A percentile compares a stretch with the other conserved stretches of the same genome.
phyloP scores from a whole-genome alignment of 2,329 filamentous ascomycete genomes.

The Cryphonectria nitschkei region DNA sequence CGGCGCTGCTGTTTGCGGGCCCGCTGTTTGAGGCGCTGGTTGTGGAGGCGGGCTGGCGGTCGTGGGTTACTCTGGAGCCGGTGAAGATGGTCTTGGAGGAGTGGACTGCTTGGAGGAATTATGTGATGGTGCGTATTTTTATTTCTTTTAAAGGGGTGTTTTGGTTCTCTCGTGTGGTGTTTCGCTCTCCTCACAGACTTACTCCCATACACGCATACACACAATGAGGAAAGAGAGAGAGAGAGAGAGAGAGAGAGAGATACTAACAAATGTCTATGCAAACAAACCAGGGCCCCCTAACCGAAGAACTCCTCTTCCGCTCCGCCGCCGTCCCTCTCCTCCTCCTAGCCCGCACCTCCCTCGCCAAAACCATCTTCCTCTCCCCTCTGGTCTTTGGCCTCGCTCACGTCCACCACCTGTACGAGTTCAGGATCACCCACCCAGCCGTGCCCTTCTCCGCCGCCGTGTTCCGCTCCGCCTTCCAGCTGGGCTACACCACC shows the following conservation, averaged over 20 bases:
- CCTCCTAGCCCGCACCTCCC: conserved; percentile 66
- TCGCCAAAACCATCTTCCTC: conserved; percentile 70
- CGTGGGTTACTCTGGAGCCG: conserved; percentile 62
- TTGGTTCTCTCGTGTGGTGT: not conserved
- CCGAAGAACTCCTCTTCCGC: conserved; percentile 93
- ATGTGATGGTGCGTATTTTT: conserved; percentile 71
- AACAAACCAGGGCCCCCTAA: conserved; percentile 71
- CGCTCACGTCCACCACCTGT: conserved; percentile 93
- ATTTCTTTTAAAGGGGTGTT: not conserved
- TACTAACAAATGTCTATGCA: not conserved
- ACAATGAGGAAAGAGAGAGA: no score
- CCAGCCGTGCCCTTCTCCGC: conserved; percentile 67
- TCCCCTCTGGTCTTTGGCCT: conserved; percentile 90
- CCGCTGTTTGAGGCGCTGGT: conserved; percentile 81
- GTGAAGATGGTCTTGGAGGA: conserved; percentile 66
- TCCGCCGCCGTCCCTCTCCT: conserved; percentile 84
- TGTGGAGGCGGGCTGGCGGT: conserved; percentile 70
- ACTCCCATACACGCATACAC: not conserved
- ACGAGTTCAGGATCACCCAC: conserved; percentile 86
- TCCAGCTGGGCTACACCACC: conserved; percentile 90
- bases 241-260: not conserved
- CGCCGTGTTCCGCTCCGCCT: conserved; percentile 70
- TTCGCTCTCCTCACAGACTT: not conserved
- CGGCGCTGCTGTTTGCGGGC: conserved; percentile 77
- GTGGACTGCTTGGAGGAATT: conserved; percentile 86